Evolutionary conservation across 805 yeast genomes (phyloP).

Genomic region (Saccharomyces mikatae): DNA sequence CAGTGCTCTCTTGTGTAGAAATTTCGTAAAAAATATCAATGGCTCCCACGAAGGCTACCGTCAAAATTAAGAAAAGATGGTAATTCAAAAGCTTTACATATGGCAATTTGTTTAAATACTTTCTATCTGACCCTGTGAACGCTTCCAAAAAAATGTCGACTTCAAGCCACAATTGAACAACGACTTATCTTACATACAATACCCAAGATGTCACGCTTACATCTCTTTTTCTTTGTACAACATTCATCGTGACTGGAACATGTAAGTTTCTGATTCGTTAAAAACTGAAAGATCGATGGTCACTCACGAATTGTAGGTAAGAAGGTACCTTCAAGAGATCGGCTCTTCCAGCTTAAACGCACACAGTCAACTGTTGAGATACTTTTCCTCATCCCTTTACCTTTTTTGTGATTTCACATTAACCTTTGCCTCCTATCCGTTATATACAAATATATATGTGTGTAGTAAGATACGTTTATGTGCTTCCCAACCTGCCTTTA

Average conservation of each 20-base stretch:
- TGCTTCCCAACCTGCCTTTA: background rate
- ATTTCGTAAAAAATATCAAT: no score
- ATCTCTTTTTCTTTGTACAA: slow-evolving; percentile 42
- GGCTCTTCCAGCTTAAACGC: slow-evolving; percentile 19
- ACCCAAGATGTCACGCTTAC: slow-evolving; percentile 48
- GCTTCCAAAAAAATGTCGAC: slow-evolving; percentile 40
- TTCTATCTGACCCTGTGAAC: slow-evolving; percentile 36
- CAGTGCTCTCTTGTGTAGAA: no score
- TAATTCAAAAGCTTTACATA: no score
- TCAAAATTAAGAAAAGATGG: no score
- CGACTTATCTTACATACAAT: slow-evolving; percentile 37
- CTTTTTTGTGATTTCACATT: background rate
- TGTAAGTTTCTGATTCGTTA: slow-evolving; percentile 42
- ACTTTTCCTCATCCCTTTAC: no score
- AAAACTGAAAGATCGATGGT: slow-evolving; percentile 42
- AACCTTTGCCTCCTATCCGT: background rate
- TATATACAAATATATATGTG: no score
- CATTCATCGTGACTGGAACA: slow-evolving; percentile 49
- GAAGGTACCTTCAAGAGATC: slow-evolving; percentile 44
- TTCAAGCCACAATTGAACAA: slow-evolving; percentile 42
- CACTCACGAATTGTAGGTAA: slow-evolving; percentile 35
- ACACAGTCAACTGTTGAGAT: background rate
- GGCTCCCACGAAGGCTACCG: no score
- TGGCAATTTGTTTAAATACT: slow-evolving; percentile 13
- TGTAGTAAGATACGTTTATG: no score